phyloP scores from a whole-genome alignment of 129 eudicot species.

The Smallanthus sonchifolius region DNA sequence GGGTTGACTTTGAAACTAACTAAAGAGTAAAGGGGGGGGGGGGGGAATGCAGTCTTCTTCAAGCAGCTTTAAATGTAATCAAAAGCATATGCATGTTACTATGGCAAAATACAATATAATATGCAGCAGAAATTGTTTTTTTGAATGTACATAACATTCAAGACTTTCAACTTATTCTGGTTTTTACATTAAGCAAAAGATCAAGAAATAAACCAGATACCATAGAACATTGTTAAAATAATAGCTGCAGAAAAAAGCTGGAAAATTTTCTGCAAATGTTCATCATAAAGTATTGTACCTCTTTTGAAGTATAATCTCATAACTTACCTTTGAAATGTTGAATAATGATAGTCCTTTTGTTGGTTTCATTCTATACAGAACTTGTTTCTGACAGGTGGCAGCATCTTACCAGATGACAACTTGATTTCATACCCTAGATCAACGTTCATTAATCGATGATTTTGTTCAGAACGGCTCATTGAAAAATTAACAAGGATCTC shows the following conservation, averaged over 20 bases:
- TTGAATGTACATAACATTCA: background rate
- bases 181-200: slow-evolving; percentile 9
- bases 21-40: background rate
- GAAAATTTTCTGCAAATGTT: slow-evolving; percentile 7
- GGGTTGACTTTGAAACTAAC: slow-evolving; percentile 12
- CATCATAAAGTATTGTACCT: background rate
- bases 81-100: slow-evolving; percentile 35
- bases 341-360: background rate
- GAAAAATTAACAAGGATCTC: slow-evolving; percentile 43
- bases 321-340: background rate
- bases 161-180: background rate
- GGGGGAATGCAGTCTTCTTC: slow-evolving; percentile 21
- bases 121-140: background rate
- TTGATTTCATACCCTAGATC: slow-evolving; percentile 56
- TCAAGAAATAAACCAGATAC: slow-evolving; percentile 9
- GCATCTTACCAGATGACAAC: slow-evolving; percentile 48
- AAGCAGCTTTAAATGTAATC: slow-evolving; percentile 35
- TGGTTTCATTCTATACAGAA: slow-evolving; percentile 67
- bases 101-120: background rate
- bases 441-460: slow-evolving; percentile 88
- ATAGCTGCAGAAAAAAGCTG: background rate
- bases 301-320: background rate
- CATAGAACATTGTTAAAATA: slow-evolving; percentile 20
- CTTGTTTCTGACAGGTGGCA: slow-evolving; percentile 51
- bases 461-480: slow-evolving; percentile 81